Evolutionary conservation across 139 green algal genomes (phyloP).

Genomic region (Picocystis salinarum): DNA sequence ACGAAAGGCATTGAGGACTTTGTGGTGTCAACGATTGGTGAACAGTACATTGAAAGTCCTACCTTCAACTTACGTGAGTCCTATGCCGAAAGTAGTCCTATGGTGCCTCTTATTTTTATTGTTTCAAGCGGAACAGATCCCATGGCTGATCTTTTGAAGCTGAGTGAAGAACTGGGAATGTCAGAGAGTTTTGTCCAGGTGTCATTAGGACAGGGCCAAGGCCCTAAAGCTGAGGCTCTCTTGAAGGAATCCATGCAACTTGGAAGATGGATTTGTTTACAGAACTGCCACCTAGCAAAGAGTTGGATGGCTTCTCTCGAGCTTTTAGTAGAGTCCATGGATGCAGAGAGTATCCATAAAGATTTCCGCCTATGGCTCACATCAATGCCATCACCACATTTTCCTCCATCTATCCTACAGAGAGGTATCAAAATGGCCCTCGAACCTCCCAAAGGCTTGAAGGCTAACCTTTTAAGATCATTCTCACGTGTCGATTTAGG

Average conservation of each 20-base stretch:
- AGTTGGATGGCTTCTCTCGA: constrained; percentile 55
- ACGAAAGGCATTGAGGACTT: constrained; percentile 34
- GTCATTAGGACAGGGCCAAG: constrained; percentile 59
- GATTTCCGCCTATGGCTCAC: constrained; percentile 67
- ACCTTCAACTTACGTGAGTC: constrained; percentile 48
- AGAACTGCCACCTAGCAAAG: constrained; percentile 73
- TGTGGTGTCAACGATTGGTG: constrained; percentile 31
- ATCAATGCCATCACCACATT: constrained; percentile 35
- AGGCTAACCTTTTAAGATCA: constrained; percentile 45
- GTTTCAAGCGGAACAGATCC: constrained; percentile 55
- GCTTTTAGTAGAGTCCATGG: constrained; percentile 31
- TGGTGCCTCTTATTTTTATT: constrained; percentile 59
- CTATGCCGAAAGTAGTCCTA: constrained; percentile 33
- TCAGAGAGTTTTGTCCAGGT: constrained; percentile 63
- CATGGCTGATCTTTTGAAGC: constrained; percentile 63
- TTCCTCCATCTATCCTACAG: constrained; percentile 57
- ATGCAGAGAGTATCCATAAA: constrained; percentile 25
- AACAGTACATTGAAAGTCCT: constrained; percentile 52
- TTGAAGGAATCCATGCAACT: constrained; percentile 23
- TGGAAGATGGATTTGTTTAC: constrained; percentile 67
- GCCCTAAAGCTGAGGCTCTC: constrained; percentile 46
- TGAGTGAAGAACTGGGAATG: constrained; percentile 61
- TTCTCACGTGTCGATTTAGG: constrained; percentile 38
- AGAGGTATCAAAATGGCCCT: constrained; percentile 69
- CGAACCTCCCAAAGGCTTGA: constrained; percentile 61